Evolutionary conservation across 2,329 filamentous ascomycete genomes (phyloP), one percentile per base, ranked within the genome.

Genomic region (Aspergillus vadensis): DNA sequence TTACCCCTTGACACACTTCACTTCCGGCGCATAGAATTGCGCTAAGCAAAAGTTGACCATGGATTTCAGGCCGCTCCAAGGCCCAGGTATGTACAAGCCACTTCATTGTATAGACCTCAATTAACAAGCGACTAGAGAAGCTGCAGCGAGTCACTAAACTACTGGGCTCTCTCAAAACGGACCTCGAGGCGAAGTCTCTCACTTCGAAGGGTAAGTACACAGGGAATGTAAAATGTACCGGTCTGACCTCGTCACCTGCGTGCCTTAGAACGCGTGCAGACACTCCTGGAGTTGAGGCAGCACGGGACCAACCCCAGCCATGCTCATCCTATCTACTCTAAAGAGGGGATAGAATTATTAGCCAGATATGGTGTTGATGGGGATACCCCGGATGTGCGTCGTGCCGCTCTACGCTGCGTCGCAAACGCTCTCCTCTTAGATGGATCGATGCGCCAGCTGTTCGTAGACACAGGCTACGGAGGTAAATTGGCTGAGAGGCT

Each of bases 261-360:
- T 30, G 15, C 32, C 17, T 56, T 60, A 78, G 76, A 76, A 59
- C 71, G 71, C n/a, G 70, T 74, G 7, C 71, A 79, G 30, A 72
- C 77, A 15, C 78, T 88, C 19, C 77, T 82, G 55, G 76, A 92
- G 67, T 81, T 97, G 52, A 97, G 97, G 76, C 81, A 93, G 32
- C 85, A 91, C 69, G 90, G 92, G 6, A 87, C 92, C 62, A 87
- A 89, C 68, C 86, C 88, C 7, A 80, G 79, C 30, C 83, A 91
- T 76, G 88, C 92, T 27, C 89, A 89, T 60, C 89, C 91, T 1
- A 94, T 98, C 60, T 97, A 95, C 76, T 89, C 90, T n/a, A 84
- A 86, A 75, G 81, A 89, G 90, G 91, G 91, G 14, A 89, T 97
- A 53, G 81, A 85, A 60, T 89, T 86, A 49, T 81, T 98, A 47